Evolutionary conservation across 2,329 filamentous ascomycete species (phyloP).

Genomic region (Claviceps sp.): DNA sequence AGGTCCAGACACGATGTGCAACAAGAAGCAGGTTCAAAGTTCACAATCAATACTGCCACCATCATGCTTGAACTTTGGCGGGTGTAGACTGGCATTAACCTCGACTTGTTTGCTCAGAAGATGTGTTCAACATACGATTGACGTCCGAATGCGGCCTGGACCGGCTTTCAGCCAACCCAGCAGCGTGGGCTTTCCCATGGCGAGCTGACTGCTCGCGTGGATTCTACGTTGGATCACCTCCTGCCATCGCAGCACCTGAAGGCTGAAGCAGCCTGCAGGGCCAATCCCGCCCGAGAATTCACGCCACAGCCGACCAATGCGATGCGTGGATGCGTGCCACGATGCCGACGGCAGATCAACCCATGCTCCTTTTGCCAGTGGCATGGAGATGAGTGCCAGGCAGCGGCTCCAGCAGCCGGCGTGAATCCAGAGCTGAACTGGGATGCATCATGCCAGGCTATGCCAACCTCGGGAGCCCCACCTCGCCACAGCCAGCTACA

Average conservation of each 20-base stretch:
- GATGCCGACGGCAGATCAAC: not conserved
- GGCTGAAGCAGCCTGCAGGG: not conserved
- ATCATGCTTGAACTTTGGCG: too few species aligned
- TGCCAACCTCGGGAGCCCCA: too few species aligned
- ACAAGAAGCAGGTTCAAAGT: too few species aligned
- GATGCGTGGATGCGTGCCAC: not conserved
- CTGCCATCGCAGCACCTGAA: not conserved
- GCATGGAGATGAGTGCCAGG: not conserved
- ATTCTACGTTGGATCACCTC: not conserved
- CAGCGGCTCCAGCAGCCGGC: not conserved
- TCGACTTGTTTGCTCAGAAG: too few species aligned
- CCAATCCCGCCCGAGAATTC: constrained; percentile 2
- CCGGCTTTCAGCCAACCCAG: too few species aligned
- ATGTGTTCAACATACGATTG: not conserved
- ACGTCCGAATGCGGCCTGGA: too few species aligned
- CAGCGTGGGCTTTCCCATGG: constrained; percentile 2
- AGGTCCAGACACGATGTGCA: too few species aligned
- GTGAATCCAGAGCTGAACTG: too few species aligned
- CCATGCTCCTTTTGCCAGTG: not conserved
- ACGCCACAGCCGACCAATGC: not conserved
- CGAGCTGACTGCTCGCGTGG: not conserved
- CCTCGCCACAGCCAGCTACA: too few species aligned
- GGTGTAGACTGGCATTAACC: too few species aligned
- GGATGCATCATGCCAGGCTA: too few species aligned
- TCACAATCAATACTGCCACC: too few species aligned